Conservation (phyloP, 2,329 filamentous ascomycete genomes). For the Pyrenochaeta sp. region DNA sequence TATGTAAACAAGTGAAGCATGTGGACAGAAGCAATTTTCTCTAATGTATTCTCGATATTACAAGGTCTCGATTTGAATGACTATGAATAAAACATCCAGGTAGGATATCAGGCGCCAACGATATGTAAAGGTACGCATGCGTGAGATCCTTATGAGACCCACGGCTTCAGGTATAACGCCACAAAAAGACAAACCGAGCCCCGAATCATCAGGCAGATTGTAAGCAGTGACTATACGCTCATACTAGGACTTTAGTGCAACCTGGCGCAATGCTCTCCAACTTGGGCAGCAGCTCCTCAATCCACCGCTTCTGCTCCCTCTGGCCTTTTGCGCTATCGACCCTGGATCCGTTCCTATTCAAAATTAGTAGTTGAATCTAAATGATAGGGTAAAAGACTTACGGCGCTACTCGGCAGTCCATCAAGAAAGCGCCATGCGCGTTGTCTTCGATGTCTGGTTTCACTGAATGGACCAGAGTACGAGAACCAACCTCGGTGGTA, state of each 20-base stretch:
- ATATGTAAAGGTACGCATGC: no score
- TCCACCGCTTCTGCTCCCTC: background rate
- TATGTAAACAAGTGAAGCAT: no score
- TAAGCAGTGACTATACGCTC: background rate
- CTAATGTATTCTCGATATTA: no score
- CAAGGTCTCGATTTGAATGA: no score
- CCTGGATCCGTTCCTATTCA: background rate
- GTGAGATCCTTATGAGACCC: no score
- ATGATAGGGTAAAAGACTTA: background rate
- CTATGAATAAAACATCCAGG: no score
- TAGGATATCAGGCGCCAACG: no score
- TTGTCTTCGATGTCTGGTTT: constrained; percentile 18
- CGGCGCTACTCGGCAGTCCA: constrained; percentile 24
- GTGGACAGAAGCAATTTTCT: no score
- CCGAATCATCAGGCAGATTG: no score
- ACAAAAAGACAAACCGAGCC: no score
- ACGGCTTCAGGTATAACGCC: no score
- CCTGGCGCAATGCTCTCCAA: background rate
- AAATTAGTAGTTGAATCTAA: background rate
- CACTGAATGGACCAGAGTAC: constrained; percentile 27
- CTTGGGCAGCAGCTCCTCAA: background rate
- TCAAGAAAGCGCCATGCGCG: constrained; percentile 29
- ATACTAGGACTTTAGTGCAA: background rate
- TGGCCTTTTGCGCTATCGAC: background rate
- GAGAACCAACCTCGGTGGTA: constrained; percentile 29